These are phyloP conservation scores for Colletotrichum sp. DNA, from an alignment of 2,329 filamentous ascomycete species.

Conservation along the genomic window DNA sequence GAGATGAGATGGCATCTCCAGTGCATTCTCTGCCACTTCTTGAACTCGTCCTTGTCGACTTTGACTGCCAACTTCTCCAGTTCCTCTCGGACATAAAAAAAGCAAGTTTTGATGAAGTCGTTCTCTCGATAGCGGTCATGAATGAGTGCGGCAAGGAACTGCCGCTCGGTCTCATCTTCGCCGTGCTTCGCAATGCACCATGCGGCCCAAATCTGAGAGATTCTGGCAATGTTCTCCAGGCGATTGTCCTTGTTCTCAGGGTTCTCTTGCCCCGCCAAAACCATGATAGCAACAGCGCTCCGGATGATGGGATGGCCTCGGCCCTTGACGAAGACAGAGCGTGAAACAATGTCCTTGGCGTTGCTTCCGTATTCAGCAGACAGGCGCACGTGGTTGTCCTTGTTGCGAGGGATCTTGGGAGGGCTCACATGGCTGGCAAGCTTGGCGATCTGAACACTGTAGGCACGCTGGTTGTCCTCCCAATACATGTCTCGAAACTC, in stretches of 20 bases:
- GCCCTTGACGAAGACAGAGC: background rate
- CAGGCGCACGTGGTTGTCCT: background rate
- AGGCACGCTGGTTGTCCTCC: background rate
- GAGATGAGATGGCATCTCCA: conserved; percentile 8
- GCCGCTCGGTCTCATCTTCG: background rate
- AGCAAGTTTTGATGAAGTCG: background rate
- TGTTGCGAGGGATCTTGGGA: background rate
- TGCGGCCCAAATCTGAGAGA: conserved; percentile 1
- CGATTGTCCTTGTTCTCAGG: background rate
- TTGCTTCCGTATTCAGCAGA: background rate
- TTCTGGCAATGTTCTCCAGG: background rate
- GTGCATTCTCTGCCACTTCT: background rate
- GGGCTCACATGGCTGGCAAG: background rate
- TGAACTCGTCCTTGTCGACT: background rate
- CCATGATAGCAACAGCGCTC: conserved; percentile 16
- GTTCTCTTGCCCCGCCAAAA: background rate
- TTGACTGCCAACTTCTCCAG: background rate
- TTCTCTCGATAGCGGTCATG: background rate
- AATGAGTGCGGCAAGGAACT: background rate
- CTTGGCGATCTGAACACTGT: background rate
- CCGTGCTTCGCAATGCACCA: conserved; percentile 4
- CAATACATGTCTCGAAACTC: conserved; percentile 4
- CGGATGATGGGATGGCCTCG: conserved; percentile 3
- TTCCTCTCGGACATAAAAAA: background rate
- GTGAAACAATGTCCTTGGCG: conserved; percentile 1